A percentile compares a stretch with the other conserved stretches of the same genome.
phyloP scores from a whole-genome alignment of 805 yeast genomes.

The Cyberlindnera euphorbiiphila region DNA sequence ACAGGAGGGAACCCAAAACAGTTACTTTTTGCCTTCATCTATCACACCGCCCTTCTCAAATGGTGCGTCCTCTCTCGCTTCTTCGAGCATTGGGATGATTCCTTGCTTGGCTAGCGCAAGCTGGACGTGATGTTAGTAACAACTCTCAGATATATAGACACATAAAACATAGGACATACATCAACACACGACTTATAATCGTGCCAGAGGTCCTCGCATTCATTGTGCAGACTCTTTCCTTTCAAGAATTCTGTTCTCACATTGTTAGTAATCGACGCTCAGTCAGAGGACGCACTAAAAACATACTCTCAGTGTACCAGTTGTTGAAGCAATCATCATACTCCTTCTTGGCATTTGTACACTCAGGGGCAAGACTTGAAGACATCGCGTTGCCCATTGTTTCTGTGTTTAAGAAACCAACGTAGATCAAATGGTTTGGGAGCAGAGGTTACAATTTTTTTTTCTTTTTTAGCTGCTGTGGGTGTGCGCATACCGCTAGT shows the following conservation, averaged over 20 bases:
- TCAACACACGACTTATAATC: conserved; percentile 87
- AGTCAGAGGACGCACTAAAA: neutral
- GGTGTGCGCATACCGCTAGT: neutral
- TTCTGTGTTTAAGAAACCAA: too few species aligned
- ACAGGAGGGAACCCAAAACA: conserved; percentile 2
- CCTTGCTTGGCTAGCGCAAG: conserved; percentile 64
- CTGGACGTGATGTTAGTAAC: conserved; percentile 23
- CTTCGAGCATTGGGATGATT: conserved; percentile 77
- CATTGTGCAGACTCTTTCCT: conserved; percentile 59
- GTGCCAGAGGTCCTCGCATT: conserved; percentile 87
- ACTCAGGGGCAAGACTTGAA: conserved; percentile 94
- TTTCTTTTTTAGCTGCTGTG: too few species aligned
- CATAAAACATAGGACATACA: conserved; percentile 27
- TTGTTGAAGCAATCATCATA: conserved; percentile 92
- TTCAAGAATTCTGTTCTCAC: conserved; percentile 47
- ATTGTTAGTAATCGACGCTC: conserved; percentile 7
- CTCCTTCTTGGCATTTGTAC: conserved; percentile 77
- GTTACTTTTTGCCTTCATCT: conserved; percentile 13
- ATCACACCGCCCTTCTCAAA: conserved; percentile 62
- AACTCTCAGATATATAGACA: neutral
- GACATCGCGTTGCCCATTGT: conserved; percentile 72
- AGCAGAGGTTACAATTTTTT: too few species aligned
- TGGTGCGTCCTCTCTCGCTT: conserved; percentile 87
- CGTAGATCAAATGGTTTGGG: too few species aligned
- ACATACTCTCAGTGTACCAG: conserved; percentile 86